A percentile compares a stretch with the other conserved stretches of the same genome.
Evolutionary conservation across 768 basidiomycete species (phyloP).

Genomic region (Russula olivacea): DNA sequence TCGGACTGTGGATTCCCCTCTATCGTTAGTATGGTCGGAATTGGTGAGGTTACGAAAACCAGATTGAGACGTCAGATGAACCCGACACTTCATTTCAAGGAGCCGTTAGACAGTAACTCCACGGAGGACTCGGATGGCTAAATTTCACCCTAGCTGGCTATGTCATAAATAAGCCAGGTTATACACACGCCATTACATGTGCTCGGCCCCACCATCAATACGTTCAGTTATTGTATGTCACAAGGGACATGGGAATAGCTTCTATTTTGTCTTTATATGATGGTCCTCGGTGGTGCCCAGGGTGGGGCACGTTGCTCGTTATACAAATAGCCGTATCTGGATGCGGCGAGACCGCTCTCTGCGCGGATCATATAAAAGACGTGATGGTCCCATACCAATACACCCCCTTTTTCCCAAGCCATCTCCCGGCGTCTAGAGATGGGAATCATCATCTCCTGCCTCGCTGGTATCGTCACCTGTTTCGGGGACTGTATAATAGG

Average conservation of each 20-base stretch:
- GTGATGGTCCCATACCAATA: background rate
- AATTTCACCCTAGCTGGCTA: background rate
- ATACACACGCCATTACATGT: background rate
- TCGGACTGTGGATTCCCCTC: background rate
- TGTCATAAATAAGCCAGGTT: background rate
- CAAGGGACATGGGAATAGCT: background rate
- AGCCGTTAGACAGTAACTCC: too few relatives aligned
- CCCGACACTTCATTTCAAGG: too few relatives aligned
- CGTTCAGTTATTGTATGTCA: background rate
- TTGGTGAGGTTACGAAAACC: background rate
- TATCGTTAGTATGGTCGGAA: background rate
- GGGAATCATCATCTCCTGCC: constrained; percentile 21
- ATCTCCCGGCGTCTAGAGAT: background rate
- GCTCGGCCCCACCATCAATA: background rate
- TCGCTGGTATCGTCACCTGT: constrained; percentile 33
- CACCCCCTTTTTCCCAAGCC: background rate
- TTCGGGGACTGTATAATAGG: constrained; percentile 40
- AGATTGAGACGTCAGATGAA: too few relatives aligned
- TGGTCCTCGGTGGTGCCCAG: background rate
- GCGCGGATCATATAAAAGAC: constrained; percentile 2
- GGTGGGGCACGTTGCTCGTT: background rate
- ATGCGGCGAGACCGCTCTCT: background rate
- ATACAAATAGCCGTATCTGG: background rate
- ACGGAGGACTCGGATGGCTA: too few relatives aligned
- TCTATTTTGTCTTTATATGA: background rate